A percentile compares a stretch with the other conserved stretches of the same genome.
Evolutionary conservation across 768 basidiomycete genomes (phyloP).

Genomic region (Melanogaster broomeanus): DNA sequence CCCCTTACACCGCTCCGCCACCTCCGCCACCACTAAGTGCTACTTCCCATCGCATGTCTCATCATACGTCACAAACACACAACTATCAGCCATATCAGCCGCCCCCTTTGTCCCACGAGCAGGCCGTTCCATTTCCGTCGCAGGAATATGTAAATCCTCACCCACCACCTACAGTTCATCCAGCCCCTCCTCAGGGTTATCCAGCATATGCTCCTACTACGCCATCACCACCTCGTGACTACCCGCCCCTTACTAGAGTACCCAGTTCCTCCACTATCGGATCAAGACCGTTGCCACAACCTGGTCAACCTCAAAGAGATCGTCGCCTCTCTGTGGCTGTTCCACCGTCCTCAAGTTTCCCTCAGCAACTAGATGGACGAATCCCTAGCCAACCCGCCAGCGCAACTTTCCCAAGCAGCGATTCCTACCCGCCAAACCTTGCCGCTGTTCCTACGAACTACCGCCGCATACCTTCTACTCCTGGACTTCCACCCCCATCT

Average conservation of each 20-base stretch:
- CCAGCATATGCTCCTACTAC: slow-evolving; percentile 14
- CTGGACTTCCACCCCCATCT: slow-evolving; percentile 24
- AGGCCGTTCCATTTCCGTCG: slow-evolving; percentile 20
- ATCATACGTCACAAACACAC: slow-evolving; percentile 28
- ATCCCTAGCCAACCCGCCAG: slow-evolving; percentile 8
- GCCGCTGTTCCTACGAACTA: slow-evolving; percentile 36
- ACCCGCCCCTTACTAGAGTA: slow-evolving; percentile 2
- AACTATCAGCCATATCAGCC: slow-evolving; percentile 26
- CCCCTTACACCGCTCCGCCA: slow-evolving; percentile 4
- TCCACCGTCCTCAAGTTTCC: slow-evolving; percentile 33
- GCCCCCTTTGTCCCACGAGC: slow-evolving; percentile 20
- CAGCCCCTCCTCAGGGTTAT: slow-evolving; percentile 28
- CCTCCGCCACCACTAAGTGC: slow-evolving; percentile 14
- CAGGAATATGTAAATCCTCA: slow-evolving; percentile 21
- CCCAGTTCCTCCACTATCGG: slow-evolving; percentile 11
- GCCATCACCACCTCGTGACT: slow-evolving; percentile 28
- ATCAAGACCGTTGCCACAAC: slow-evolving; percentile 34
- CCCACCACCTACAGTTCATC: slow-evolving; percentile 22
- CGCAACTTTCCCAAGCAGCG: slow-evolving; percentile 13
- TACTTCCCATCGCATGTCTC: slow-evolving; percentile 21
- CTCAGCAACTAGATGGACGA: slow-evolving; percentile 20
- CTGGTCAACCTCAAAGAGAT: slow-evolving; percentile 31
- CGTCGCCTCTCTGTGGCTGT: slow-evolving; percentile 31
- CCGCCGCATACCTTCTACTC: slow-evolving; percentile 27
- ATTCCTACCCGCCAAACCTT: slow-evolving; percentile 16